Percentiles rank a stretch among this genome's conserved stretches.
Evolutionary conservation across 495 filamentous ascomycete species (phyloP).

Genomic region (Extremus antarcticus): DNA sequence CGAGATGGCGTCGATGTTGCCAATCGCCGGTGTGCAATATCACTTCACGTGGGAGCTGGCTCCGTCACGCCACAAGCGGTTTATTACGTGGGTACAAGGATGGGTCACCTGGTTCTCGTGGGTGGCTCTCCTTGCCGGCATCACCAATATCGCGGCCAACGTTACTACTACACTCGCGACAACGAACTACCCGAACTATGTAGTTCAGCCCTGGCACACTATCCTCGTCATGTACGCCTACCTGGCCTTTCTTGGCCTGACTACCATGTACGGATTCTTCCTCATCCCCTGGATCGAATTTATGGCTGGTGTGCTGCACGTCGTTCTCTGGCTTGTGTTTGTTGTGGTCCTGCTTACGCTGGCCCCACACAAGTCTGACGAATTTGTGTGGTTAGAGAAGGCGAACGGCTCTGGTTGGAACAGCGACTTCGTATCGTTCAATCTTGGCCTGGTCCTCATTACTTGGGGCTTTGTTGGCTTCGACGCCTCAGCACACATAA

Average conservation of each 20-base stretch:
- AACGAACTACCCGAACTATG: conserved; percentile 35
- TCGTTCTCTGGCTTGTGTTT: conserved; percentile 38
- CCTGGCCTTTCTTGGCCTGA: conserved; percentile 29
- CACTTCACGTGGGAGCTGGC: conserved; percentile 6
- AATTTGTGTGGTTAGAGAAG: conserved; percentile 32
- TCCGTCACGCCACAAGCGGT: conserved; percentile 26
- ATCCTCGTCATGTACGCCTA: conserved; percentile 42
- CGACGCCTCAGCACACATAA: conserved; percentile 2
- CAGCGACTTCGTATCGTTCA: conserved; percentile 4
- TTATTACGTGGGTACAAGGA: conserved; percentile 31
- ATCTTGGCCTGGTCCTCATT: conserved; percentile 4
- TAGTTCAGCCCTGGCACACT: conserved; percentile 34
- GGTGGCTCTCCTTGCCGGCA: conserved; percentile 13
- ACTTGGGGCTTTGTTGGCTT: conserved; percentile 7
- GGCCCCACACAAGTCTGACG: conserved; percentile 32
- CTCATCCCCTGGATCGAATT: conserved; percentile 39
- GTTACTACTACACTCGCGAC: conserved; percentile 38
- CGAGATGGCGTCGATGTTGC: conserved; percentile 8
- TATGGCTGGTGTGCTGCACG: conserved; percentile 38
- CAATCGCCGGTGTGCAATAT: conserved; percentile 11
- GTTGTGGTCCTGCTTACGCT: conserved; percentile 36
- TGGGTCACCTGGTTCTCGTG: conserved; percentile 34
- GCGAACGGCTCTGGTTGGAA: conserved; percentile 1
- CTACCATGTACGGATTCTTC: conserved; percentile 36
- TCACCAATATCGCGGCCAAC: conserved; percentile 32